Evolutionary conservation across 2,329 filamentous ascomycete species (phyloP), one percentile per base, ranked within the genome.

Genomic region (Penicillium thymicola): DNA sequence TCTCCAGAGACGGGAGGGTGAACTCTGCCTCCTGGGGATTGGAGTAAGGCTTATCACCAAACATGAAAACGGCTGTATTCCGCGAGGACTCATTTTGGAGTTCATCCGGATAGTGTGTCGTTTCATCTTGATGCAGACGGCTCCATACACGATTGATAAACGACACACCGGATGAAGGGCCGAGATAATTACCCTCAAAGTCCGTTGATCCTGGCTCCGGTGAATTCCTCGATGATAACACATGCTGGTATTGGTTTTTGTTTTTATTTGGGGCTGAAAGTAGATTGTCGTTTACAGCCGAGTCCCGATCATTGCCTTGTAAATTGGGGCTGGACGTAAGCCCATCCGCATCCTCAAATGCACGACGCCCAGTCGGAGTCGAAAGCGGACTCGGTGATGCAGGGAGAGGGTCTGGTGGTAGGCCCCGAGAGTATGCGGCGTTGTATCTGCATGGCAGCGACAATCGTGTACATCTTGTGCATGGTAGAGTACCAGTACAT

Each of bases 81-180:
- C 75, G 74, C 0, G 65, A 67, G 0, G 64, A 65, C 40, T 73
- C 71, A 57, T 68, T 65, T 23, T 67, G 65, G 37, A 69, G 49
- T 16, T 63, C 62, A 51, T 66, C 64, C 0, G 70, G 69, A 28
- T 71, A 66, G 3, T 69, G 66, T 0, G 69, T 71, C 18, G 61
- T 71, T 40, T 75, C 76, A 79, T 85, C 49, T 79, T 86, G 44
- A 78, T 86, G 60, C 65, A 90, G 54, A 79, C 87, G 74, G 79
- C 88, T 70, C 86, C 89, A 78, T 80, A 87, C 76, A 78, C 87
- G 85, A 71, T 89, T 62, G 76, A 90, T 72, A 74, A 87, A 78
- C 63, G 82, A 75, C 65, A 81, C 68, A 42, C 78, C 66, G 66
- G 82, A 77, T 4, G 82, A 79, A 14, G 79, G 78, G 10, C 82